Evolutionary conservation across 257 asterid species (phyloP).

Genomic region (Nicotiana obtusifolia): DNA sequence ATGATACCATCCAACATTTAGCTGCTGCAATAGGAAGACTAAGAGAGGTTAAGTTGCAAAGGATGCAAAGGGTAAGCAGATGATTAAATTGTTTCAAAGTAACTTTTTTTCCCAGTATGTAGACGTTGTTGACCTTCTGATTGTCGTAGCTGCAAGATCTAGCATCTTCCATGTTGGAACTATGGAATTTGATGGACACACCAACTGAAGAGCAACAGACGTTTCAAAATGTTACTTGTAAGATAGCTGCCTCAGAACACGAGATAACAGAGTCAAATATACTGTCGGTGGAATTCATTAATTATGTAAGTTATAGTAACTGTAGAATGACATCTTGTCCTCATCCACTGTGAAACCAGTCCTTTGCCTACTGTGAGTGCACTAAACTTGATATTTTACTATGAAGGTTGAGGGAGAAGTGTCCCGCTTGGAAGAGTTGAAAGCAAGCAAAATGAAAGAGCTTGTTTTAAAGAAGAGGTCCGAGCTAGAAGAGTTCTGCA

Average conservation of each 20-base stretch:
- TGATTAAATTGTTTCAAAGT: not conserved
- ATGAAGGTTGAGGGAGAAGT: conserved; percentile 83
- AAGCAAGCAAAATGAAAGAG: conserved; percentile 92
- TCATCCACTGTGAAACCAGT: not conserved
- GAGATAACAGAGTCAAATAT: conserved; percentile 81
- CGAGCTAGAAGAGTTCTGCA: conserved; percentile 81
- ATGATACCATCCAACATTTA: conserved; percentile 60
- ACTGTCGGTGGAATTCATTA: conserved; percentile 64
- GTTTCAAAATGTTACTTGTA: conserved; percentile 83
- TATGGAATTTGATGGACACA: conserved; percentile 99
- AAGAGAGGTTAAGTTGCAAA: conserved; percentile 61
- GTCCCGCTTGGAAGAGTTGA: conserved; percentile 78
- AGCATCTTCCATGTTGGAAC: conserved; percentile 79
- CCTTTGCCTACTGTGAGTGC: not conserved
- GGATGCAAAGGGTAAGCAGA: conserved; percentile 74
- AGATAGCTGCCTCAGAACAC: conserved; percentile 80
- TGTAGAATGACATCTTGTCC: not conserved
- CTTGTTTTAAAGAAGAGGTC: conserved; percentile 86
- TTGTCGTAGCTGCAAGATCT: conserved; percentile 73
- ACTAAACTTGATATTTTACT: conserved; percentile 8
- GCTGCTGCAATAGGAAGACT: conserved; percentile 55
- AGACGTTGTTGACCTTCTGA: conserved; percentile 18
- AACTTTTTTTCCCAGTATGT: not conserved
- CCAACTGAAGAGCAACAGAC: conserved; percentile 81
- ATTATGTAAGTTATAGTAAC: conserved; percentile 44